Percentiles rank a stretch among this genome's conserved stretches.
Evolutionary conservation across 345 rosid genomes (phyloP).

Genomic region (Erysimum cheiranthoides): DNA sequence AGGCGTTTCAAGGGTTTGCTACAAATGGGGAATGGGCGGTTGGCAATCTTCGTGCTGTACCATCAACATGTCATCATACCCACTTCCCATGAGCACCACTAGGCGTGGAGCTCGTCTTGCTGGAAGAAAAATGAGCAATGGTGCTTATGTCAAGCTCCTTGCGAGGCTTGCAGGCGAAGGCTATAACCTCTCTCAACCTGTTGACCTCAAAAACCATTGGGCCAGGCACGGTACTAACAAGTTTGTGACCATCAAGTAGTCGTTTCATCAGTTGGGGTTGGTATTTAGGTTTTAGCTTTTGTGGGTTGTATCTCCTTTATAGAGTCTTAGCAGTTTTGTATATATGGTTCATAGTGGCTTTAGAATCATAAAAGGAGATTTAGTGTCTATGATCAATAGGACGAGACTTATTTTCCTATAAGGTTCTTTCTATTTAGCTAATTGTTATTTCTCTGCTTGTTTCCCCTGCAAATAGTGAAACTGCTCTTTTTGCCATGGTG

Average conservation of each 20-base stretch:
- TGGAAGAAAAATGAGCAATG: constrained; percentile 80
- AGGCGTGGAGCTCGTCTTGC: constrained; percentile 66
- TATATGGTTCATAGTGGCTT: constrained; percentile 26
- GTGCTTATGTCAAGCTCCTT: constrained; percentile 68
- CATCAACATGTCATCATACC: constrained; percentile 55
- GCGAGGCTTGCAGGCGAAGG: constrained; percentile 64
- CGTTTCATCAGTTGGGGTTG: background rate
- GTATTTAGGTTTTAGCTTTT: constrained; percentile 25
- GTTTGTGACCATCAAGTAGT: constrained; percentile 69
- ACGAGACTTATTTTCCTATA: background rate
- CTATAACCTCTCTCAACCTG: constrained; percentile 56
- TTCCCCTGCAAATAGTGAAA: background rate
- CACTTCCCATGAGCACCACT: constrained; percentile 66
- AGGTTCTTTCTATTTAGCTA: background rate
- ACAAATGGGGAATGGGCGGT: constrained; percentile 73
- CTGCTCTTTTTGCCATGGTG: background rate
- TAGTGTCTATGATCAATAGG: constrained; percentile 8
- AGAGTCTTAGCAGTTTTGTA: background rate
- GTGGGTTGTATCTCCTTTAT: background rate
- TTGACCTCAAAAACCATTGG: constrained; percentile 74
- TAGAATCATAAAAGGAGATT: background rate
- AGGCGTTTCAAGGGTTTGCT: constrained; percentile 59
- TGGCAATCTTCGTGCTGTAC: constrained; percentile 86
- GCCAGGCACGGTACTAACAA: constrained; percentile 79
- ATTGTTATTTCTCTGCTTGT: background rate